A percentile compares a stretch with the other conserved stretches of the same genome.
Conservation (phyloP, 345 rosid species). For the Rhodomyrtus tomentosa region DNA sequence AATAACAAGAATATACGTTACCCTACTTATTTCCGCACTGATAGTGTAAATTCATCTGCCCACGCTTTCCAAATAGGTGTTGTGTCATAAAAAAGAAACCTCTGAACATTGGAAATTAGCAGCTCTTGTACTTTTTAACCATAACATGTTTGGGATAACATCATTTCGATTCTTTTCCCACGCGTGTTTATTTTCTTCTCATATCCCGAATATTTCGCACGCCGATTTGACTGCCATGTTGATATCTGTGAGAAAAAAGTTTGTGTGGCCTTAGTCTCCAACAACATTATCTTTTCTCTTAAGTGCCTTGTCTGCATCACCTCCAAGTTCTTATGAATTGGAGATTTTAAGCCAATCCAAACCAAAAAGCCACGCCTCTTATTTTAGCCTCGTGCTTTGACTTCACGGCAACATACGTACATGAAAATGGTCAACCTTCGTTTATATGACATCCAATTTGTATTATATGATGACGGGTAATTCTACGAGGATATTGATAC, state of each 20-base stretch:
- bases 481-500: not conserved
- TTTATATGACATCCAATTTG: not conserved
- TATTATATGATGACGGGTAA: not conserved
- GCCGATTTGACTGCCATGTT: not conserved
- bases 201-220: not conserved
- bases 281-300: not conserved
- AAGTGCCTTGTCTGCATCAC: not conserved
- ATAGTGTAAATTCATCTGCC: not conserved
- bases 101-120: not conserved
- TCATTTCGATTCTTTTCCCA: not conserved
- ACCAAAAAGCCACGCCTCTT: not conserved
- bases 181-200: not conserved
- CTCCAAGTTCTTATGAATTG: not conserved
- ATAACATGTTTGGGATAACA: not conserved
- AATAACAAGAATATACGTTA: not conserved
- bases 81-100: not conserved
- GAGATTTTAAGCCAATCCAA: not conserved
- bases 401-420: not conserved
- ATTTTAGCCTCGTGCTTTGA: not conserved
- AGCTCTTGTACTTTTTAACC: not conserved
- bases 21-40: not conserved
- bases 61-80: not conserved
- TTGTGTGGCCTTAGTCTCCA: not conserved
- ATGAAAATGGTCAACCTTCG: not conserved
- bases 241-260: fast-evolving